Evolutionary conservation across 1,284 basidiomycete species (phyloP), one percentile per base, ranked within the genome.

Genomic region (Puccinia novopanici): DNA sequence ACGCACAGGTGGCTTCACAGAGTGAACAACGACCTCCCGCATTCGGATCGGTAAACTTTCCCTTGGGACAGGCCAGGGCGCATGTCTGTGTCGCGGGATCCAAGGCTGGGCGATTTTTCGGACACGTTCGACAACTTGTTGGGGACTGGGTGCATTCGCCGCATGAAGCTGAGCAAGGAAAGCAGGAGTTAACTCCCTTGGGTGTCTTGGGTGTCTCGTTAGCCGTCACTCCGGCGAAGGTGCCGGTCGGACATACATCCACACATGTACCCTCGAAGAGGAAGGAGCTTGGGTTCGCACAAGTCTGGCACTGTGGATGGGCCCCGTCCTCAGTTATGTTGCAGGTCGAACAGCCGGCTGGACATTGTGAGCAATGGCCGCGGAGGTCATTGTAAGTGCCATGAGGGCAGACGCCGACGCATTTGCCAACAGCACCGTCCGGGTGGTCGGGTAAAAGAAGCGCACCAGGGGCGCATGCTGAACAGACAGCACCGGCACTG

Each of bases 61-160:
- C 74, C 48, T 54, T 63, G 17, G 45, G 59, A 48, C 74, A 76
- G 24, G 74, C 59, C 17, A 67, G 37, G 30, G 74, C 30, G 61
- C 74, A 76, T 22, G 74, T 76, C 48, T 76, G 74, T 34, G 74
- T 76, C 12, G 42, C 37, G 30, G 74, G 45, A 67, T 76, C 61
- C 17, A 65, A 76, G 17, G 74, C 74, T 9, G 74, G 74, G 34
- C 59, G 22, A 50, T 30, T 55, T 12, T 34, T 52, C 48, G 74
- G 74, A 27, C 74, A 76, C 24, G 45, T 76, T 76, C 24, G 37
- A 22, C 74, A 76, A 17, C 48, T n/a, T 48, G 74, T 76, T 12
- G 74, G 59, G 8, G 59, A 65, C 54, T 67, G 45, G 13, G 48
- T 65, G 57, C 74, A 76, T 19, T 37, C 67, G 4, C 59, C 74